Evolutionary conservation across 768 basidiomycete species (phyloP).

Genomic region (Fomitopsis serialis): DNA sequence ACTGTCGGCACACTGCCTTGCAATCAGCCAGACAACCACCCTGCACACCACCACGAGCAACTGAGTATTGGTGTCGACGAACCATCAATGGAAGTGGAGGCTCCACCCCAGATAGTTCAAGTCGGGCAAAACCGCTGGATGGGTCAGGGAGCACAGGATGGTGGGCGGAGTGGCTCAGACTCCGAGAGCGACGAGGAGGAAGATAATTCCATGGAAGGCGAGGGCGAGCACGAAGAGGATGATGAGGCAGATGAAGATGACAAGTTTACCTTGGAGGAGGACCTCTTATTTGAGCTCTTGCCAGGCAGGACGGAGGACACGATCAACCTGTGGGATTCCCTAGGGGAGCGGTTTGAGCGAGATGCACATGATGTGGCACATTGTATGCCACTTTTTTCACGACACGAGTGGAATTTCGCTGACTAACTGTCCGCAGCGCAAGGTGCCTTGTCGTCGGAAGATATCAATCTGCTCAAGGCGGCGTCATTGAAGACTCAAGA

Average conservation of each 20-base stretch:
- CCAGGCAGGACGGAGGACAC: not conserved
- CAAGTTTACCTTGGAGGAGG: not conserved
- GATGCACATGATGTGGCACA: not conserved
- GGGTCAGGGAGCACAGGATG: too few relatives aligned
- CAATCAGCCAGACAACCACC: too few relatives aligned
- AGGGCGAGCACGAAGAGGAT: not conserved
- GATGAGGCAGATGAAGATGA: not conserved
- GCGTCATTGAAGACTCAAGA: not conserved
- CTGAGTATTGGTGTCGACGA: too few relatives aligned
- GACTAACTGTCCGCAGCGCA: not conserved
- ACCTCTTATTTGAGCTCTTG: not conserved
- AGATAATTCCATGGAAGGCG: too few relatives aligned
- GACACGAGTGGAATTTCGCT: not conserved
- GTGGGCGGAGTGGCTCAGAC: too few relatives aligned
- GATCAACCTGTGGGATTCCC: not conserved
- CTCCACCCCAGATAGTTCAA: too few relatives aligned
- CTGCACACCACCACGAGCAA: too few relatives aligned
- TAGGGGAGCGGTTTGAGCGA: not conserved
- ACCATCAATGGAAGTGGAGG: too few relatives aligned
- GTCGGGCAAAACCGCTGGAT: too few relatives aligned
- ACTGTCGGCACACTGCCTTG: too few relatives aligned
- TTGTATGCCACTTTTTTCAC: not conserved
- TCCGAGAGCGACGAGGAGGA: too few relatives aligned
- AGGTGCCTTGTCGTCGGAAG: not conserved
- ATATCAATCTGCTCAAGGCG: not conserved